Evolutionary conservation across 176 grass and related monocot genomes (phyloP).

Genomic region (Elaeis guineensis): DNA sequence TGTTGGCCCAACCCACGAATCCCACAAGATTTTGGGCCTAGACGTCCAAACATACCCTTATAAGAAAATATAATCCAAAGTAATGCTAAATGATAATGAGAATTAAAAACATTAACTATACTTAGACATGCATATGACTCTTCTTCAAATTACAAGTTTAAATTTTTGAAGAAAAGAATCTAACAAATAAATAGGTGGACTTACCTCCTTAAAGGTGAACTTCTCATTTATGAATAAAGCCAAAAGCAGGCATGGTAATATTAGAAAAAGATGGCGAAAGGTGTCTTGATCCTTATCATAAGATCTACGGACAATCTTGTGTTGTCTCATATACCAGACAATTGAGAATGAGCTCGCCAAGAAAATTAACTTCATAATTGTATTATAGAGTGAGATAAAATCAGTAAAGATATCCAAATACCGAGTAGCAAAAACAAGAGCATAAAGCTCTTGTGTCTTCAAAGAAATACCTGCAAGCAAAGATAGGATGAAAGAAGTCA

Average conservation of each 20-base stretch:
- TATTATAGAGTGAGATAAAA: conserved; percentile 76
- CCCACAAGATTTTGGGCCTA: no score
- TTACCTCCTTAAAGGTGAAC: conserved; percentile 84
- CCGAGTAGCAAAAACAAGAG: conserved; percentile 82
- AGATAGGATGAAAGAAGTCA: not conserved
- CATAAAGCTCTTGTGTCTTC: conserved; percentile 94
- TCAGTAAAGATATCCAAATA: conserved; percentile 82
- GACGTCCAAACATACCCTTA: no score
- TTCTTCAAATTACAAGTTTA: not conserved
- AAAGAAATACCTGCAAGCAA: conserved; percentile 75
- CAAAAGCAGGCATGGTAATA: conserved; percentile 62
- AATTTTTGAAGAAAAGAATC: not conserved
- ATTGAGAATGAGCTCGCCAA: conserved; percentile 88
- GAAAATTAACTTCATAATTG: conserved; percentile 90
- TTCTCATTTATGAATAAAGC: conserved; percentile 76
- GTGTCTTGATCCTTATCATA: conserved; percentile 93
- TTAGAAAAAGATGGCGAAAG: conserved; percentile 68
- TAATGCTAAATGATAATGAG: not conserved
- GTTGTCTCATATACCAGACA: conserved; percentile 85
- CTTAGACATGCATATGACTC: no score
- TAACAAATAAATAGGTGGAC: conserved; percentile 11
- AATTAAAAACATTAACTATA: no score
- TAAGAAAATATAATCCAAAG: conserved; percentile 5
- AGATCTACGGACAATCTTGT: conserved; percentile 85
- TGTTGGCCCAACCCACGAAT: no score